A percentile compares a stretch with the other conserved stretches of the same genome.
Evolutionary conservation across 768 basidiomycete species (phyloP).

Genomic region (Pluteus cervinus): DNA sequence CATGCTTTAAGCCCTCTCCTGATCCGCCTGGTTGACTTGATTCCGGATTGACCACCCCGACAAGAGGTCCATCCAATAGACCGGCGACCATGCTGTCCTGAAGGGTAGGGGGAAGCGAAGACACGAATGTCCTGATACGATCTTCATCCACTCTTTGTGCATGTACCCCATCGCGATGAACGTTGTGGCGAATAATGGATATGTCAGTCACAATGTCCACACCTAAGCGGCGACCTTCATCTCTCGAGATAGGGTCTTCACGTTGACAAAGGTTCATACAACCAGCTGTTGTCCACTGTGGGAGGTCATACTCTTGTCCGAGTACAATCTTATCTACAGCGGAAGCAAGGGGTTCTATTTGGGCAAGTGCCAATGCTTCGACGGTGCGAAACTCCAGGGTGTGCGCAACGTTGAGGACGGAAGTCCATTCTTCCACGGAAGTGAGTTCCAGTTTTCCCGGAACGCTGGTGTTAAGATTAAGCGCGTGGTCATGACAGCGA

Average conservation of each 20-base stretch:
- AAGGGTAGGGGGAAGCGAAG: no score
- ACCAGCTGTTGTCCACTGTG: slow-evolving; percentile 29
- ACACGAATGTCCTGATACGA: no score
- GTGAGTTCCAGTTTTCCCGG: slow-evolving; percentile 21
- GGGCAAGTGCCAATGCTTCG: slow-evolving; percentile 24
- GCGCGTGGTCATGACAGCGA: background rate
- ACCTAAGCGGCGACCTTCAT: slow-evolving; percentile 24
- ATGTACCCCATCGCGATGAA: no score
- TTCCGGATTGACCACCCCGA: no score
- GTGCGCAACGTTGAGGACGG: slow-evolving; percentile 25
- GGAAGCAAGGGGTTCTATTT: slow-evolving; percentile 18
- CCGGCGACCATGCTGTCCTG: no score
- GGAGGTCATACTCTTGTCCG: slow-evolving; percentile 20
- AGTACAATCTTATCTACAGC: slow-evolving; percentile 27
- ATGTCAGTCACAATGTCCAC: slow-evolving; percentile 22
- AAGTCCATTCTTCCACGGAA: slow-evolving; percentile 30
- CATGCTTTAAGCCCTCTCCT: no score
- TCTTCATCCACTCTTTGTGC: no score
- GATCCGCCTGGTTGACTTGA: no score
- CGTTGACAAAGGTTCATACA: slow-evolving; percentile 27
- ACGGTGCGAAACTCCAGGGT: slow-evolving; percentile 23
- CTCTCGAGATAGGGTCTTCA: slow-evolving; percentile 16
- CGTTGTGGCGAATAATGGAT: no score
- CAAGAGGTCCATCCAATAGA: no score
- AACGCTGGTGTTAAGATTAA: slow-evolving; percentile 15